Conservation (phyloP, 495 filamentous ascomycete genomes). For the Talaromyces nanjingensis region DNA sequence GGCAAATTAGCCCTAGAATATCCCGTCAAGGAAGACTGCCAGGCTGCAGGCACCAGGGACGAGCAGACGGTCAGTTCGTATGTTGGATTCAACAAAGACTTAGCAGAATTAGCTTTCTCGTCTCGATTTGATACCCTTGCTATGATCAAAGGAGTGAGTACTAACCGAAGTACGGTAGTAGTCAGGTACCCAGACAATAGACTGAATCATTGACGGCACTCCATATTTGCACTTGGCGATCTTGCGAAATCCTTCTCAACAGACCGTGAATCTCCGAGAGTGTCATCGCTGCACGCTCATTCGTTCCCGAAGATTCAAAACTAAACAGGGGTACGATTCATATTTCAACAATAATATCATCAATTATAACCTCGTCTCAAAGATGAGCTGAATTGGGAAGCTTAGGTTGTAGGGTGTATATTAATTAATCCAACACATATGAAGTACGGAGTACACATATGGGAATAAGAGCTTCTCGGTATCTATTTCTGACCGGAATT, state of each 20-base stretch:
- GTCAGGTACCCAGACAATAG: neutral
- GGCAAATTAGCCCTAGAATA: neutral
- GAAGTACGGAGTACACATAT: neutral
- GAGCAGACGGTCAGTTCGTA: neutral
- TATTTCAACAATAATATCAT: neutral
- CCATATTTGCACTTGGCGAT: neutral
- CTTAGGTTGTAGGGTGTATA: neutral
- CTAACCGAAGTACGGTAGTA: neutral
- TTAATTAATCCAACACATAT: neutral
- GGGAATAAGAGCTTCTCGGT: neutral
- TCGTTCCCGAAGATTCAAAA: neutral
- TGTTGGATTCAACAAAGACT: neutral
- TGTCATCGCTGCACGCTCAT: neutral
- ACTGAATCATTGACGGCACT: neutral
- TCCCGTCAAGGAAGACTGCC: neutral
- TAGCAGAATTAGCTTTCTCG: neutral
- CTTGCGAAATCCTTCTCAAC: neutral
- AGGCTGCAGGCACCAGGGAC: neutral
- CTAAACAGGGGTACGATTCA: neutral
- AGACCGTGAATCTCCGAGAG: neutral
- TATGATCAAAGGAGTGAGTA: neutral
- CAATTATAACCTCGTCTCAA: neutral
- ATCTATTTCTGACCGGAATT: neutral
- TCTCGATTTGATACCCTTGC: too few relatives aligned
- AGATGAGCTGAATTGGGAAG: neutral